phyloP scores from a whole-genome alignment of 257 asterid genomes.

The Capsicum rhomboideum region DNA sequence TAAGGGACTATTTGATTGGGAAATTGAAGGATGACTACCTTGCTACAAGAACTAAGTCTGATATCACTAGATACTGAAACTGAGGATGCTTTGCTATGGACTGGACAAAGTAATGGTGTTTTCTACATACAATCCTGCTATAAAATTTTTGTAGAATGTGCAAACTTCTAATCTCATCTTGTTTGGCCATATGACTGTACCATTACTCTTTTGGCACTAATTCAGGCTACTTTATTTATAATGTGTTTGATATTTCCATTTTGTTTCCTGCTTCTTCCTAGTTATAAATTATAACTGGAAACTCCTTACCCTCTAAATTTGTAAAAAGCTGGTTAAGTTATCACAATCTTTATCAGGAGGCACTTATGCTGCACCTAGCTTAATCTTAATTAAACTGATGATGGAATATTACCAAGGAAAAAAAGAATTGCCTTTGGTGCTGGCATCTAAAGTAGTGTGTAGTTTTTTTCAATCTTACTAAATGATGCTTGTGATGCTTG shows the following conservation, averaged over 20 bases:
- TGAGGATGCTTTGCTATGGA: background rate
- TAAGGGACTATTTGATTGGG: background rate
- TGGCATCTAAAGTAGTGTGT: background rate
- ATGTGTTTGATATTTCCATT: too few species aligned
- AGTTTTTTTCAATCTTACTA: background rate
- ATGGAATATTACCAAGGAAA: background rate
- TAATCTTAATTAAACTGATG: background rate
- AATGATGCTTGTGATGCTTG: background rate
- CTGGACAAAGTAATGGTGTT: background rate
- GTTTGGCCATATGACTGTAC: background rate
- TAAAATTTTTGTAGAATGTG: background rate
- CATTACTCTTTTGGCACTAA: background rate
- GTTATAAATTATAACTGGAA: background rate
- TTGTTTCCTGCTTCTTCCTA: background rate
- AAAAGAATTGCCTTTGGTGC: background rate
- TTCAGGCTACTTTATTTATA: background rate
- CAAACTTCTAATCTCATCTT: background rate
- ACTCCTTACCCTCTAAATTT: background rate
- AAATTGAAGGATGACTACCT: background rate
- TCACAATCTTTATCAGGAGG: background rate
- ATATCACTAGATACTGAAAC: background rate
- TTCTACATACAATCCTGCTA: background rate
- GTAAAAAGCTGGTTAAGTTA: background rate
- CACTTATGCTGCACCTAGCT: background rate
- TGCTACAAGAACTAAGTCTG: background rate